phyloP scores from a whole-genome alignment of 1,284 basidiomycete species.

The Boletus hoseneyae region DNA sequence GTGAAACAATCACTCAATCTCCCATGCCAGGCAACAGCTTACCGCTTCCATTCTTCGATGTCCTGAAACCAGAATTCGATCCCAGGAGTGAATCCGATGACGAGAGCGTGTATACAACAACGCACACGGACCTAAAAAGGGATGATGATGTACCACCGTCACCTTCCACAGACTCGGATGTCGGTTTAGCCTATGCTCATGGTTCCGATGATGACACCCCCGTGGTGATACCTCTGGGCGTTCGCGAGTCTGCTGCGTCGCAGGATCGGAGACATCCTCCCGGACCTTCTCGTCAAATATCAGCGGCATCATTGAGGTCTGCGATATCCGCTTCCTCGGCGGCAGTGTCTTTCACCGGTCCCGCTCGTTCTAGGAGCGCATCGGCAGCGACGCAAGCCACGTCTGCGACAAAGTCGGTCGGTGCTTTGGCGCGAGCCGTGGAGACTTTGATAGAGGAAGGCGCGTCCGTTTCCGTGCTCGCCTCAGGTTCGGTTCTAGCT shows the following conservation, averaged over 20 bases:
- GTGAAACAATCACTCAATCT: slow-evolving; percentile 32
- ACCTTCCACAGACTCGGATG: slow-evolving; percentile 40
- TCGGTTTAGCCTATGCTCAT: slow-evolving; percentile 50
- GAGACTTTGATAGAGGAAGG: slow-evolving; percentile 49
- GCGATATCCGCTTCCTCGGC: slow-evolving; percentile 17
- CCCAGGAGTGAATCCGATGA: slow-evolving; percentile 31
- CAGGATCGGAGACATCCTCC: slow-evolving; percentile 5
- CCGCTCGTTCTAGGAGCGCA: slow-evolving; percentile 25
- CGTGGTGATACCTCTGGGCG: slow-evolving; percentile 30
- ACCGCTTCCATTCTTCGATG: slow-evolving; percentile 44
- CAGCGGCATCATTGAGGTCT: slow-evolving; percentile 25
- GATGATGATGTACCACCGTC: slow-evolving; percentile 35
- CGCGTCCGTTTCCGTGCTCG: slow-evolving; percentile 28
- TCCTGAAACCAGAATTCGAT: slow-evolving; percentile 32
- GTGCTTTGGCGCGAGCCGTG: slow-evolving; percentile 45
- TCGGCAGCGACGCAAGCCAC: slow-evolving; percentile 32
- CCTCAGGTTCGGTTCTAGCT: slow-evolving; percentile 30
- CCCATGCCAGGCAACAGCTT: slow-evolving; percentile 22
- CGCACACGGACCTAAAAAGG: slow-evolving; percentile 24
- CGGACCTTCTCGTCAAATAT: slow-evolving; percentile 26
- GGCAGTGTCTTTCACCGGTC: slow-evolving; percentile 21
- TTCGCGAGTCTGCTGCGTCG: slow-evolving; percentile 33
- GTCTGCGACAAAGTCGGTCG: slow-evolving; percentile 24
- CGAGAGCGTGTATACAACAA: slow-evolving; percentile 32
- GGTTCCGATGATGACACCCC: slow-evolving; percentile 43